Conservation (phyloP, 352 stramenopile species). For the Globisporangium polare region DNA sequence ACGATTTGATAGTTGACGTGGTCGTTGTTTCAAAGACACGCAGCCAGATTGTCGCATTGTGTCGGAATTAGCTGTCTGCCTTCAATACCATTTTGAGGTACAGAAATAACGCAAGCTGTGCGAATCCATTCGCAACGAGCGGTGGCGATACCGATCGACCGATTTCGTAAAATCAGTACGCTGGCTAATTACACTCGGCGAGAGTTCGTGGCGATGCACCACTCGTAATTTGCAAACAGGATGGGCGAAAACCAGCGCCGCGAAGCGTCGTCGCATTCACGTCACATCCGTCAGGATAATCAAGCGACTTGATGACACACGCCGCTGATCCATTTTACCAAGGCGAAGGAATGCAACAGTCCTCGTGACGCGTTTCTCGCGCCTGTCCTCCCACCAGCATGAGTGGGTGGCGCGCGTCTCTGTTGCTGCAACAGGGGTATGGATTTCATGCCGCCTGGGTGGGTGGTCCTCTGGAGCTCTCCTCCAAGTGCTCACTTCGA, state of each 20-base stretch:
- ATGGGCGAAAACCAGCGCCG: no score
- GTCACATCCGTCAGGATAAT: not conserved
- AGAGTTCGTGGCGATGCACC: no score
- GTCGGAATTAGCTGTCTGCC: no score
- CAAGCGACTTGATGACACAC: not conserved
- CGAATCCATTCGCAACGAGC: no score
- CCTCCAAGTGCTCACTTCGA: constrained; percentile 1
- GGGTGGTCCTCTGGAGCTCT: no score
- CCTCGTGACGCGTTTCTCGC: not conserved
- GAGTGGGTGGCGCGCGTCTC: constrained; percentile 1
- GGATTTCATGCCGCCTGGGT: not conserved
- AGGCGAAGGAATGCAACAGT: not conserved
- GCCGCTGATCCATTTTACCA: not conserved
- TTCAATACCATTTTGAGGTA: no score
- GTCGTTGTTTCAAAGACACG: not conserved
- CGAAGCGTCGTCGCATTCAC: not conserved
- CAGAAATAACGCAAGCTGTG: no score
- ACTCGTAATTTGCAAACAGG: no score
- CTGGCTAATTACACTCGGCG: no score
- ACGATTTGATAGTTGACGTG: not conserved
- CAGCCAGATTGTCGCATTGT: not conserved
- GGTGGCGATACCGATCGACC: no score
- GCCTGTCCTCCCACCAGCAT: not conserved
- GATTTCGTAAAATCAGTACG: no score
- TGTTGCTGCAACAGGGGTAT: not conserved